phyloP scores from a whole-genome alignment of 177 flowering plant genomes.

The Vitis hybrid region DNA sequence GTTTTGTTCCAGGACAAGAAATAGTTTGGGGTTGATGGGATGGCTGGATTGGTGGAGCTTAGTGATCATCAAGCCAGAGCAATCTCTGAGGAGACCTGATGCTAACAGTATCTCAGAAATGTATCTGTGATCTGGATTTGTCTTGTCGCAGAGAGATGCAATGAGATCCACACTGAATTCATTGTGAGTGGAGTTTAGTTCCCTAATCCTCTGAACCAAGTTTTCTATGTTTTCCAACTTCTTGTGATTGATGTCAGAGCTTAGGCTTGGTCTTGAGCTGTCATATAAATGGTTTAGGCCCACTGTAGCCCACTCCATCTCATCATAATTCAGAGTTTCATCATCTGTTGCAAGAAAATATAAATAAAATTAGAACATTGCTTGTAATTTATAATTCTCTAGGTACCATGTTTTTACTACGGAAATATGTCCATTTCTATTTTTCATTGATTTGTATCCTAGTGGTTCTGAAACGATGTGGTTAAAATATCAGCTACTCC shows the following conservation, averaged over 20 bases:
- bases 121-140: conserved; percentile 59
- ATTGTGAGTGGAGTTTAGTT: conserved; percentile 27
- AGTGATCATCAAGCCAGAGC: conserved; percentile 24
- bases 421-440: no score
- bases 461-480: neutral
- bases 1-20: conserved; percentile 63
- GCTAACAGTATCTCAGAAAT: conserved; percentile 63
- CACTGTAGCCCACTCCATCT: conserved; percentile 33
- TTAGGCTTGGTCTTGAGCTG: conserved; percentile 23
- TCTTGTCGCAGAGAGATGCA: conserved; percentile 27
- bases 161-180: conserved; percentile 32
- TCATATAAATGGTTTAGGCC: conserved; percentile 17
- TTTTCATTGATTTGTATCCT: no score
- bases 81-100: conserved; percentile 60
- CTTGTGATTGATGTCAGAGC: conserved; percentile 27
- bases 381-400: no score
- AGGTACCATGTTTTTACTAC: no score
- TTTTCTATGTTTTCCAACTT: conserved; percentile 39
- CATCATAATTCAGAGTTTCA: conserved; percentile 33
- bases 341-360: conserved; percentile 39
- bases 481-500: neutral
- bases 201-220: conserved; percentile 41
- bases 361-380: neutral
- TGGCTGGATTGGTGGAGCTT: conserved; percentile 47
- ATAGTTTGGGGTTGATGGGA: conserved; percentile 58